A percentile compares a stretch with the other conserved stretches of the same genome.
These are phyloP conservation scores for Spathaspora passalidarum DNA, from an alignment of 805 yeast species.

Conservation along the genomic window DNA sequence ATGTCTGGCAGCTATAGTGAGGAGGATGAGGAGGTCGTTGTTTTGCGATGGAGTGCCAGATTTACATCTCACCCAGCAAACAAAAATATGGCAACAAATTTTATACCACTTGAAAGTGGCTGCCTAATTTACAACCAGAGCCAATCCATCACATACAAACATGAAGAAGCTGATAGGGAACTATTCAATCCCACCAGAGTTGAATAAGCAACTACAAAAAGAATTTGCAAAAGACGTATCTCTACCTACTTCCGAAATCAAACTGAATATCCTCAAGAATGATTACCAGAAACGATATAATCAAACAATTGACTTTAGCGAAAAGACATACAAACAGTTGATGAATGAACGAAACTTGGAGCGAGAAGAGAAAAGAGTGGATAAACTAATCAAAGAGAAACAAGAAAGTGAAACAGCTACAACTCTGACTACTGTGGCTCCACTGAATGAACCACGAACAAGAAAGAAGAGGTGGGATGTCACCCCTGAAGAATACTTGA, in stretches of 20 bases:
- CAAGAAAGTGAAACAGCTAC: constrained; percentile 11
- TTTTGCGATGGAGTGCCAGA: background rate
- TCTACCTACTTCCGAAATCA: background rate
- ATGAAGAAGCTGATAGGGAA: constrained; percentile 23
- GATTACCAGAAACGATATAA: constrained; percentile 30
- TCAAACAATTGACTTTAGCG: constrained; percentile 21
- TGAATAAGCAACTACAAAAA: constrained; percentile 22
- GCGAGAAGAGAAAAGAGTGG: constrained; percentile 29
- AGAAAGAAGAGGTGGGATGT: constrained; percentile 47
- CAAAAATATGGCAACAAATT: too few relatives aligned
- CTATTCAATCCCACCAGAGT: constrained; percentile 28
- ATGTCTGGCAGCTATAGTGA: too few relatives aligned
- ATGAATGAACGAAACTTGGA: constrained; percentile 40
- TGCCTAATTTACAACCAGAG: too few relatives aligned
- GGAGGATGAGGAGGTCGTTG: too few relatives aligned
- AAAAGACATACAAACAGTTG: constrained; percentile 40
- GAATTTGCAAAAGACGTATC: constrained; percentile 15
- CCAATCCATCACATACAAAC: too few relatives aligned
- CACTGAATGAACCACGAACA: constrained; percentile 15
- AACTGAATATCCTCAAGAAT: constrained; percentile 11
- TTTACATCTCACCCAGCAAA: too few relatives aligned
- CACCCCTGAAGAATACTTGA: constrained; percentile 30
- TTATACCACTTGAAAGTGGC: too few relatives aligned
- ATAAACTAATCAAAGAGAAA: constrained; percentile 19
- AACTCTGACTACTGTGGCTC: constrained; percentile 7